Percentiles rank a stretch among this genome's conserved stretches.
These are phyloP conservation scores for Eremothecium coryli DNA, from an alignment of 1,139 yeast genomes.

Conservation along the genomic window DNA sequence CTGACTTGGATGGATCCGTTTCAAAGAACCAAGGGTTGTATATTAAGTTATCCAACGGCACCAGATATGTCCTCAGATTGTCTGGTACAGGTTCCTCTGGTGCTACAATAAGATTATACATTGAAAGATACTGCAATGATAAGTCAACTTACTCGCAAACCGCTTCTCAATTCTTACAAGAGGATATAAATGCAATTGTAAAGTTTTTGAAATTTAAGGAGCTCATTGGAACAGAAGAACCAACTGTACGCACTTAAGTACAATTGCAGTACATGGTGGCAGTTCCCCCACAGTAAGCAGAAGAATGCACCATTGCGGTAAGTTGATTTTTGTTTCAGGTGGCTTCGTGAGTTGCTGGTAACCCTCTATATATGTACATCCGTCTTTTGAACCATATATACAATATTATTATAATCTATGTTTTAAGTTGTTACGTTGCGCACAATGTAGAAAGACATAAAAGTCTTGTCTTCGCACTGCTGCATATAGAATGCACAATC, in stretches of 20 bases:
- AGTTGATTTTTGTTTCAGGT: too few relatives aligned
- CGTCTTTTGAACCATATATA: too few relatives aligned
- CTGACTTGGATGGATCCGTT: conserved; percentile 89
- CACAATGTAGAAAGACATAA: too few relatives aligned
- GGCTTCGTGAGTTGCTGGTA: too few relatives aligned
- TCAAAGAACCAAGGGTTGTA: conserved; percentile 87
- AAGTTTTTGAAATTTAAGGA: conserved; percentile 63
- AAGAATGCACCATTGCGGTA: too few relatives aligned
- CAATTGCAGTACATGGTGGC: background rate
- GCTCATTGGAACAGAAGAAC: conserved; percentile 71
- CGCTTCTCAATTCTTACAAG: conserved; percentile 63
- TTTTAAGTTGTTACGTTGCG: too few relatives aligned
- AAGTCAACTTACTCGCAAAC: conserved; percentile 38
- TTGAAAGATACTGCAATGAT: conserved; percentile 74
- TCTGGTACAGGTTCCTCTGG: conserved; percentile 99
- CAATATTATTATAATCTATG: too few relatives aligned
- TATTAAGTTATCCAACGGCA: conserved; percentile 72
- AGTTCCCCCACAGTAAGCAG: too few relatives aligned
- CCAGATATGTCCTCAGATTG: conserved; percentile 80
- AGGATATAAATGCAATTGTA: conserved; percentile 56
- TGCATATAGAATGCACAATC: too few relatives aligned
- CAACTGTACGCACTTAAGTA: conserved; percentile 71
- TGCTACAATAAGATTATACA: conserved; percentile 88
- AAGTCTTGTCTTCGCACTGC: too few relatives aligned
- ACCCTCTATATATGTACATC: background rate